Evolutionary conservation across 805 yeast genomes (phyloP).

Genomic region (Myxozyma lipomycoides): DNA sequence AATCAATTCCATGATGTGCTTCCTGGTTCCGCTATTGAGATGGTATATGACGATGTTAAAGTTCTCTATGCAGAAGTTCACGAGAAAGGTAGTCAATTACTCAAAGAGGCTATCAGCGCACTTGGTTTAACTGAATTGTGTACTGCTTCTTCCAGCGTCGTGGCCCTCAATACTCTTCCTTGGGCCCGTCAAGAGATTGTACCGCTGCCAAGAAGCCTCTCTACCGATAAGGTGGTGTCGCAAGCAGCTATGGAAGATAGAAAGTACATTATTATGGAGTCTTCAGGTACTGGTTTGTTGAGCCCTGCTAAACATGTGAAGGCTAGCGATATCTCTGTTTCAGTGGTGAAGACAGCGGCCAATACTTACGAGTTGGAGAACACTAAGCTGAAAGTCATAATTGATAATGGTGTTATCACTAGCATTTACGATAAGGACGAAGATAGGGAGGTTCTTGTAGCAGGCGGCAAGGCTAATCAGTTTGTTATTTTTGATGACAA

Average conservation of each 20-base stretch:
- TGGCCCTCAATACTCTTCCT: constrained; percentile 27
- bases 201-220: constrained; percentile 6
- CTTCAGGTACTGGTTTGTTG: constrained; percentile 19
- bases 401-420: constrained; percentile 60
- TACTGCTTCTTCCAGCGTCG: constrained; percentile 23
- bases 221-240: constrained; percentile 3
- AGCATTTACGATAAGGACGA: constrained; percentile 59
- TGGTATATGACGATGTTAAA: constrained; percentile 87
- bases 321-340: constrained; percentile 36
- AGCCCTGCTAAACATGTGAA: constrained; percentile 17
- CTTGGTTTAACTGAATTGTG: constrained; percentile 35
- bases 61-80: constrained; percentile 66
- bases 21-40: constrained; percentile 93
- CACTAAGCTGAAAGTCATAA: constrained; percentile 53
- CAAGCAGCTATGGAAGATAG: constrained; percentile 12
- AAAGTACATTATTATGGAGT: constrained; percentile 23
- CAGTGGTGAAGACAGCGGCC: constrained; percentile 42
- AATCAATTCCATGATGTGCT: constrained; percentile 98
- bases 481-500: constrained; percentile 81
- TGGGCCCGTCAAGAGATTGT: constrained; percentile 28
- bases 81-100: constrained; percentile 50
- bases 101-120: constrained; percentile 48
- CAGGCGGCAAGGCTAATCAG: constrained; percentile 71
- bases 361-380: constrained; percentile 55
- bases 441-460: constrained; percentile 64